These are phyloP conservation scores for Knufia petricola DNA, from an alignment of 2,329 filamentous ascomycete species.

Conservation along the genomic window DNA sequence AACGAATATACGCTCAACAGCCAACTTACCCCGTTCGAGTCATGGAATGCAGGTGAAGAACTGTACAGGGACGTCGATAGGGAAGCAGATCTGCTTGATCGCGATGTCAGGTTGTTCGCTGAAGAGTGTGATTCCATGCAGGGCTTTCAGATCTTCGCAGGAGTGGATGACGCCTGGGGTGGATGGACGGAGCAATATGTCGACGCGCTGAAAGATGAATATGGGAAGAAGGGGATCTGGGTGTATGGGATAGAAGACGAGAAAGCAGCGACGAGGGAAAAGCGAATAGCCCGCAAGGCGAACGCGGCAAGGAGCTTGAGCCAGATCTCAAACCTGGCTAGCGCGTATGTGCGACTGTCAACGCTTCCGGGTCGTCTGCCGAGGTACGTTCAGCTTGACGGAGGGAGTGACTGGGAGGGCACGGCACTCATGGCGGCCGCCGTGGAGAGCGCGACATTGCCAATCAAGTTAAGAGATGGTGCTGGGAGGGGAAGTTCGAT, in stretches of 20 bases:
- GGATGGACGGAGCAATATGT: slow-evolving; percentile 65
- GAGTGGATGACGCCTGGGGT: slow-evolving; percentile 70
- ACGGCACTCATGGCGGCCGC: slow-evolving; percentile 67
- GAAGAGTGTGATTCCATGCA: slow-evolving; percentile 93
- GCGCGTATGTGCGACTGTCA: slow-evolving; percentile 66
- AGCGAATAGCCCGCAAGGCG: slow-evolving; percentile 42
- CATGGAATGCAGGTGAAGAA: slow-evolving; percentile 62
- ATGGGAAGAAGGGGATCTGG: slow-evolving; percentile 78
- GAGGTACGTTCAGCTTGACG: slow-evolving; percentile 50
- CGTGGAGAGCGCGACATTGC: slow-evolving; percentile 68
- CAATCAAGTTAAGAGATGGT: slow-evolving; percentile 54
- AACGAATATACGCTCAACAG: slow-evolving; percentile 81
- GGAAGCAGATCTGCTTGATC: slow-evolving; percentile 78
- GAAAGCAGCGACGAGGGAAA: slow-evolving; percentile 41
- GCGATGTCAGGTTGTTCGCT: slow-evolving; percentile 77
- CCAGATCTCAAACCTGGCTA: slow-evolving; percentile 59
- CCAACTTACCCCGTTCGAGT: slow-evolving; percentile 69
- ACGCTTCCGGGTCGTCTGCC: slow-evolving; percentile 51
- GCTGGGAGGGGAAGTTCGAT: slow-evolving; percentile 42
- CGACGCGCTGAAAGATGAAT: slow-evolving; percentile 76
- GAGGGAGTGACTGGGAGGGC: slow-evolving; percentile 64
- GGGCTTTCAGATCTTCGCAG: slow-evolving; percentile 67
- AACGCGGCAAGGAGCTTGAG: slow-evolving; percentile 67
- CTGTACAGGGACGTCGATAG: slow-evolving; percentile 64
- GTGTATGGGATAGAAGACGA: slow-evolving; percentile 71